Base-by-base conservation (phyloP, 208 protist genomes). In the Sergeia podlipaevii region DNA sequence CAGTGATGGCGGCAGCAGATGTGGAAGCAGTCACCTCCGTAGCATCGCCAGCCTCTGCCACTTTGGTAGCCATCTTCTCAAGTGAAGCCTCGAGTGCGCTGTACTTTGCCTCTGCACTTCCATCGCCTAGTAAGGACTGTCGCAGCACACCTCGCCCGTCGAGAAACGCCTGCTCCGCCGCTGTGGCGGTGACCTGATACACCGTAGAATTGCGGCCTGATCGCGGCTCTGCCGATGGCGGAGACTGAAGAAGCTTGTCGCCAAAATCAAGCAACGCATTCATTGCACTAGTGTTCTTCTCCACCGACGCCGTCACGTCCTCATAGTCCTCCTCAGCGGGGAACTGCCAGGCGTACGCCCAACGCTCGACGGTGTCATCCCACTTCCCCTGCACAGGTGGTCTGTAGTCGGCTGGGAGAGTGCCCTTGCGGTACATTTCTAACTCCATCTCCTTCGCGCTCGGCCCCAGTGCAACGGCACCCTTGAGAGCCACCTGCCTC, bases 281-380 rank as follows among this genome's bases (percentile, higher is more conserved):
- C 74, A 95, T 81, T 10, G 44, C 73, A 10, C 48, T 52, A 2
- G 36, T 60, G 55, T 96, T 90, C 11, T 62, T 60, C 44, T 77
- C 72, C 3, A 91, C 62, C 0, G 64, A 49, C 4, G 65, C 18
- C 5, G 82, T 69, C 18, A 68, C 56, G 51, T 88, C 79, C 13
- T 53, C 45, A 38, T 65, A 60, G 21, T 83, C 81, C 43, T 96
- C 85, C 47, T 80, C 74, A n/a, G 85, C 85, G 3, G 89, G 89
- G 60, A 88, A 93, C 59, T 96, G 89, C 85, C 89, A 96, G 13
- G 89, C 89, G 48, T 96, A 93, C 8, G 89, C 78, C 85, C 89
- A 96, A 2, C 89, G 82, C 62, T 96, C 85, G 43, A 93, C 91
- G 15, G 85, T 93, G 62, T 96, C 89, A 58, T 96, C 89, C 85